Evolutionary conservation across 192 early-diverging fungal species (phyloP).

Genomic region (Lobosporangium transversale): DNA sequence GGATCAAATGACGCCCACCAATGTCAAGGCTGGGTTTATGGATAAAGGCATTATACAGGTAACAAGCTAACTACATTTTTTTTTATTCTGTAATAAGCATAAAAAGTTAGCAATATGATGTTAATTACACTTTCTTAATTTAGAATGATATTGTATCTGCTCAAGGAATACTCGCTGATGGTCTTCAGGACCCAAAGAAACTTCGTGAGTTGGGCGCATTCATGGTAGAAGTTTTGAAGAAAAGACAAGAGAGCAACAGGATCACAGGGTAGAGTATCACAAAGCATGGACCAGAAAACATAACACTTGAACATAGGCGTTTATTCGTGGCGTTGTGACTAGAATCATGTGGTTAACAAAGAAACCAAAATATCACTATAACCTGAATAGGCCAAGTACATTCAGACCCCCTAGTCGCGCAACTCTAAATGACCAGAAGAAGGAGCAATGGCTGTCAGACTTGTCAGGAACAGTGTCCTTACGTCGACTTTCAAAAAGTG

Average conservation of each 20-base stretch:
- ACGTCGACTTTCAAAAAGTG: slow-evolving; percentile 57
- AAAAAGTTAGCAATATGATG: too few species aligned
- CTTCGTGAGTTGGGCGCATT: slow-evolving; percentile 58
- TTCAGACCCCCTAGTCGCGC: slow-evolving; percentile 60
- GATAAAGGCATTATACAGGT: slow-evolving; percentile 58
- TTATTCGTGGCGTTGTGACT: too few species aligned
- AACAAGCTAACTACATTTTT: neutral
- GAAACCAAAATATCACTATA: too few species aligned
- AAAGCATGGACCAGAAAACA: too few species aligned
- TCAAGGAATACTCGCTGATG: slow-evolving; percentile 60
- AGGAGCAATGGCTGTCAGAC: slow-evolving; percentile 65
- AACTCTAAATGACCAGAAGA: slow-evolving; percentile 55
- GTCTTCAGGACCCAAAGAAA: slow-evolving; percentile 59
- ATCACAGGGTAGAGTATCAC: slow-evolving; percentile 46
- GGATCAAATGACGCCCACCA: slow-evolving; percentile 65
- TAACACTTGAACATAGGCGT: too few species aligned
- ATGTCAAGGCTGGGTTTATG: slow-evolving; percentile 72
- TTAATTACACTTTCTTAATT: too few species aligned
- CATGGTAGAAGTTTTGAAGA: slow-evolving; percentile 56
- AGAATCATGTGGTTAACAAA: too few species aligned
- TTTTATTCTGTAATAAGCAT: neutral
- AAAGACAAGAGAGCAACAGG: slow-evolving; percentile 34
- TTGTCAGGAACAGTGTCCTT: slow-evolving; percentile 55
- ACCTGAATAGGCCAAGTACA: slow-evolving; percentile 54
- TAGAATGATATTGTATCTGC: slow-evolving; percentile 65